Conservation (phyloP, 139 green algal species). For the Volvox africanus region DNA sequence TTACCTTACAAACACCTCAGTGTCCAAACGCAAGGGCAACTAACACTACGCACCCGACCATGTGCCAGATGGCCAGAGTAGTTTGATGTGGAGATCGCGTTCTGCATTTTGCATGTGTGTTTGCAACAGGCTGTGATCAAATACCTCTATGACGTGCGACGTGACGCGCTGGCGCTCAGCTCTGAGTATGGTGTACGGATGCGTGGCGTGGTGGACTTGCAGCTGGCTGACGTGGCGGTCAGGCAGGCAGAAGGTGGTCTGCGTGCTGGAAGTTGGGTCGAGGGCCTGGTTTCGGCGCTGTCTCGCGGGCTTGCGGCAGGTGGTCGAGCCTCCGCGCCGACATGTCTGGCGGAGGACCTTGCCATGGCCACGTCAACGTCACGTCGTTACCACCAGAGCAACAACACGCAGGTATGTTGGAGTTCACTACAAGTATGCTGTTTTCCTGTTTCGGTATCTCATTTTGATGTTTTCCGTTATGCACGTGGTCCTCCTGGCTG, state of each 20-base stretch:
- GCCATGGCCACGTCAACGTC: background rate
- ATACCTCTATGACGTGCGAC: constrained; percentile 58
- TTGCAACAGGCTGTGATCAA: constrained; percentile 35
- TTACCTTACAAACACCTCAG: no score
- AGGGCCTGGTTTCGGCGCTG: constrained; percentile 49
- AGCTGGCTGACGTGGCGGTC: constrained; percentile 59
- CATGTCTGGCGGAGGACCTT: constrained; percentile 24
- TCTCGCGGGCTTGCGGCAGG: background rate
- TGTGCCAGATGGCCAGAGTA: no score
- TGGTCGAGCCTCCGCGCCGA: background rate
- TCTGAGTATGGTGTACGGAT: constrained; percentile 48
- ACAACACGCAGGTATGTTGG: constrained; percentile 34
- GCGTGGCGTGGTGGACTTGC: constrained; percentile 47
- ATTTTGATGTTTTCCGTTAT: no score
- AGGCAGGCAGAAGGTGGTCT: constrained; percentile 34
- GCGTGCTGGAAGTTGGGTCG: constrained; percentile 20
- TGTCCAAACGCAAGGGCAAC: no score
- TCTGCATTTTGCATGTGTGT: no score
- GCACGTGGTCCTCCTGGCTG: no score
- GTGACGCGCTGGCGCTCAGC: constrained; percentile 41
- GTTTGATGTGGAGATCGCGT: no score
- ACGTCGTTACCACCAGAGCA: constrained; percentile 43
- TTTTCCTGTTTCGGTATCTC: no score
- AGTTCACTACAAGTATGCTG: no score
- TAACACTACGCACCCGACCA: no score